phyloP scores from a whole-genome alignment of 495 filamentous ascomycete species.

The Tuber magnatum region DNA sequence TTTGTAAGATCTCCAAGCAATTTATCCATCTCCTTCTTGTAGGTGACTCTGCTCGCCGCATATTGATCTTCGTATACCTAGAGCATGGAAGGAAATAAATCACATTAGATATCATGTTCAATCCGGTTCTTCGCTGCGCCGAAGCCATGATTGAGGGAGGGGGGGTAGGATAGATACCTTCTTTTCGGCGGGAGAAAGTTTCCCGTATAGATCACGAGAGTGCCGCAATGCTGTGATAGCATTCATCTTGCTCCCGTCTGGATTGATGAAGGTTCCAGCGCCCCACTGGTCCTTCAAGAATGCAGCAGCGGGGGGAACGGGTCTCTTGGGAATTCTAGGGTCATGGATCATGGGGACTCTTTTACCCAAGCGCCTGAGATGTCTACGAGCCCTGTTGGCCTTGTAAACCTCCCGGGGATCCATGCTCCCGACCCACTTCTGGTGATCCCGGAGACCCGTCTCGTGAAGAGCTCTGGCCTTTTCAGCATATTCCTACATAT shows the following conservation, averaged over 20 bases:
- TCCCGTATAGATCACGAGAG: not conserved
- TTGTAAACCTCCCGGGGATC: not conserved
- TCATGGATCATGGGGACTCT: not conserved
- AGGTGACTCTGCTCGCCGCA: not conserved
- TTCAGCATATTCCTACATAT: slow-evolving; percentile 6
- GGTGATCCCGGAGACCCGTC: not conserved
- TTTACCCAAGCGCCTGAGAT: slow-evolving; percentile 14
- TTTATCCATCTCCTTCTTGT: not conserved
- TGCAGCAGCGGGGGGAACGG: not conserved
- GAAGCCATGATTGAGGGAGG: not conserved
- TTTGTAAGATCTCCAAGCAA: not conserved
- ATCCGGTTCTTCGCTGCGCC: not conserved
- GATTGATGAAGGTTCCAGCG: not conserved
- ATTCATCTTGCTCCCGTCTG: not conserved
- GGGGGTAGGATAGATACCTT: slow-evolving; percentile 14
- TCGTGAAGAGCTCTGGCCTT: not conserved
- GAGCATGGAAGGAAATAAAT: not conserved
- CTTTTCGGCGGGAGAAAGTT: slow-evolving; percentile 13
- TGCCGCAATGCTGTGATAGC: not conserved
- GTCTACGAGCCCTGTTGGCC: slow-evolving; percentile 23
- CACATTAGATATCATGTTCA: not conserved
- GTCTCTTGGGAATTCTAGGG: slow-evolving; percentile 12
- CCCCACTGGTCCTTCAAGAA: slow-evolving; percentile 5
- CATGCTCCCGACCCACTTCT: slow-evolving; percentile 10
- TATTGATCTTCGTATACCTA: slow-evolving; percentile 23